These are phyloP conservation scores for Cladochytrium replicatum DNA, from an alignment of 192 early-diverging fungal genomes.

Conservation along the genomic window DNA sequence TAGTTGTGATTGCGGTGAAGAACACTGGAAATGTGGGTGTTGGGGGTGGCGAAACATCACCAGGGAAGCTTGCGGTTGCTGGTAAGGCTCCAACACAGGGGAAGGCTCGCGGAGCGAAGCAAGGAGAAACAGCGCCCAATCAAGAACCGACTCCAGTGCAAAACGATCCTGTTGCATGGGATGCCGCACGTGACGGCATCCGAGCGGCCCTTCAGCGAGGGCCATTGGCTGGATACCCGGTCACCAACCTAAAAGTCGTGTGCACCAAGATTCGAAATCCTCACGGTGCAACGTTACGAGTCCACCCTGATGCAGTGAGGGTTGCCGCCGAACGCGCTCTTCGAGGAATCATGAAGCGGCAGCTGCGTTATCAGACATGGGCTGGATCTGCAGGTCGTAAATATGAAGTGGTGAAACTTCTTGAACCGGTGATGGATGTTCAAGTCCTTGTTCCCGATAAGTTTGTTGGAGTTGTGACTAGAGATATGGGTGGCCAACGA, in stretches of 20 bases:
- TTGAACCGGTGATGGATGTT: slow-evolving; percentile 82
- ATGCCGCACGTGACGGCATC: slow-evolving; percentile 58
- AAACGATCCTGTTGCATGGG: slow-evolving; percentile 13
- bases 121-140: too few species aligned
- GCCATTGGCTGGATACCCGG: slow-evolving; percentile 66
- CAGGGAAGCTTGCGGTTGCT: too few species aligned
- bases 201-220: slow-evolving; percentile 61
- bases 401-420: slow-evolving; percentile 36
- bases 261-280: too few species aligned
- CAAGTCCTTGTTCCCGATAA: slow-evolving; percentile 56
- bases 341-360: too few species aligned
- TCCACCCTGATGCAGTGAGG: too few species aligned
- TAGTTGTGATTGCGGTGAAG: too few species aligned
- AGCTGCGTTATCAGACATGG: slow-evolving; percentile 45
- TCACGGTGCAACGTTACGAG: too few species aligned
- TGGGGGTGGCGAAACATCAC: too few species aligned
- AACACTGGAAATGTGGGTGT: too few species aligned
- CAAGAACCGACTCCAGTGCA: slow-evolving; percentile 9
- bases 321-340: too few species aligned
- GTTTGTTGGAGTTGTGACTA: slow-evolving; percentile 65
- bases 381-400: slow-evolving; percentile 9
- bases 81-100: too few species aligned
- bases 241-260: slow-evolving; percentile 41
- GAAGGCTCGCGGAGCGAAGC: too few species aligned
- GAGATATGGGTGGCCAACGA: slow-evolving; percentile 70